Conservation (phyloP, 2,329 filamentous ascomycete species). For the Cladophialophora exuberans region DNA sequence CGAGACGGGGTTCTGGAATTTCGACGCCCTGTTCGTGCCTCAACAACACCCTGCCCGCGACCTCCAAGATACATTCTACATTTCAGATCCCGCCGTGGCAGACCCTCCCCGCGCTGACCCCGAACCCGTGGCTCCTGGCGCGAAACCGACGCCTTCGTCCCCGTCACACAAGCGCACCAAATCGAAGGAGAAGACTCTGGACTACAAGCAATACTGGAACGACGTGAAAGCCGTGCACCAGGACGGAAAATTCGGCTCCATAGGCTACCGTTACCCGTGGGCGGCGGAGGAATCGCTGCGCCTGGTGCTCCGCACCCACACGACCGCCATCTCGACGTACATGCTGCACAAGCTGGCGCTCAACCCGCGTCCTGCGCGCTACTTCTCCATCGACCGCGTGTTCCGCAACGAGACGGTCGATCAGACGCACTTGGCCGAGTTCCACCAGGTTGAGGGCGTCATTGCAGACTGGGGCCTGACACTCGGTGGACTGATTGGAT, state of each 20-base stretch:
- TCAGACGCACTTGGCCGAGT: conserved; percentile 94
- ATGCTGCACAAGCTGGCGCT: conserved; percentile 89
- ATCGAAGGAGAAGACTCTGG: conserved; percentile 50
- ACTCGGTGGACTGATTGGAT: conserved; percentile 87
- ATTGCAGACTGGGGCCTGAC: conserved; percentile 96
- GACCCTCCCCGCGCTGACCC: conserved; percentile 67
- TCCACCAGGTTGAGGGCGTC: conserved; percentile 98
- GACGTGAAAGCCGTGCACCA: conserved; percentile 87
- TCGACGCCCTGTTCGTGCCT: conserved; percentile 93
- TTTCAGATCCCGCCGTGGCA: conserved; percentile 80
- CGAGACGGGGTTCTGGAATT: conserved; percentile 99
- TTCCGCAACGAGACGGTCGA: conserved; percentile 98
- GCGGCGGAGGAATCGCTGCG: conserved; percentile 81
- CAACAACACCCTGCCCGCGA: conserved; percentile 98
- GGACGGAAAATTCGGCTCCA: conserved; percentile 88
- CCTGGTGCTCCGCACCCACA: conserved; percentile 93
- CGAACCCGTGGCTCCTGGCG: conserved; percentile 45
- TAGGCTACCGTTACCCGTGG: conserved; percentile 96
- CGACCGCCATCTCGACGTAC: conserved; percentile 86
- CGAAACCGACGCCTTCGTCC: conserved; percentile 42
- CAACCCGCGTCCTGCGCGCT: conserved; percentile 82
- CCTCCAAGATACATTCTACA: conserved; percentile 98
- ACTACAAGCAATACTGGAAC: conserved; percentile 86
- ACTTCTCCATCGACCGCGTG: conserved; percentile 97
- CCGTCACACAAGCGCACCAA: conserved; percentile 59